Conservation (phyloP, 306 rosid species). For the Abrus pulchellus region DNA sequence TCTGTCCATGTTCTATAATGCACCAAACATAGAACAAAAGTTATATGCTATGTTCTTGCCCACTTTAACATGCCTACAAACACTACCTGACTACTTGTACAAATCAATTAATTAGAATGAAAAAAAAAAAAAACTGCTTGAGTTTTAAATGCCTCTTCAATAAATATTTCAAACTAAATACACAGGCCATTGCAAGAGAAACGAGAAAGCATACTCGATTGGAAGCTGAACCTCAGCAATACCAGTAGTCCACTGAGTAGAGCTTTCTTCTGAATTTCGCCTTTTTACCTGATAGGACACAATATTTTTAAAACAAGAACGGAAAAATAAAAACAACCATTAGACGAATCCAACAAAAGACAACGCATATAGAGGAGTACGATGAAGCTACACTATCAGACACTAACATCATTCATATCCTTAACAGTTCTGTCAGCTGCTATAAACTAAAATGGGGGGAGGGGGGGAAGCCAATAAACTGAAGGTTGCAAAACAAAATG, state of each 20-base stretch:
- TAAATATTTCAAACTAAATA: slow-evolving; percentile 21
- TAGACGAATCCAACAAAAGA: not conserved
- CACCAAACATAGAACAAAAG: not conserved
- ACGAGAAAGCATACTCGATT: slow-evolving; percentile 76
- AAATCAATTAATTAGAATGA: not conserved
- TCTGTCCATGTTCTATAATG: not conserved
- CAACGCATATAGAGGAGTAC: not conserved
- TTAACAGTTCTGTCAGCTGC: not conserved
- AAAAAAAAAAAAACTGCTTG: not conserved
- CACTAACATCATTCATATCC: not conserved
- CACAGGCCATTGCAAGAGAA: slow-evolving; percentile 2
- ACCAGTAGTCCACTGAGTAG: slow-evolving; percentile 99
- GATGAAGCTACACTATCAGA: not conserved
- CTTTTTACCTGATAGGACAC: slow-evolving; percentile 76
- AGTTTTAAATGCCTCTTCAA: slow-evolving; percentile 17
- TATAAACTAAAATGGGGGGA: not conserved
- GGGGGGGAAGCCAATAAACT: not conserved
- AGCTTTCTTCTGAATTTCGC: slow-evolving; percentile 94
- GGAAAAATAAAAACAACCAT: not conserved
- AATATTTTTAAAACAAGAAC: not conserved
- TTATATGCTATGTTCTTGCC: not conserved
- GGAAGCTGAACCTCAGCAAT: slow-evolving; percentile 99
- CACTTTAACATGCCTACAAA: not conserved
- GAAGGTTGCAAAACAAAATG: slow-evolving; percentile 13
- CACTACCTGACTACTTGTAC: not conserved